A percentile compares a stretch with the other conserved stretches of the same genome.
Conservation (phyloP, 2,329 filamentous ascomycete genomes). For the Trichoderma brevicompactum region DNA sequence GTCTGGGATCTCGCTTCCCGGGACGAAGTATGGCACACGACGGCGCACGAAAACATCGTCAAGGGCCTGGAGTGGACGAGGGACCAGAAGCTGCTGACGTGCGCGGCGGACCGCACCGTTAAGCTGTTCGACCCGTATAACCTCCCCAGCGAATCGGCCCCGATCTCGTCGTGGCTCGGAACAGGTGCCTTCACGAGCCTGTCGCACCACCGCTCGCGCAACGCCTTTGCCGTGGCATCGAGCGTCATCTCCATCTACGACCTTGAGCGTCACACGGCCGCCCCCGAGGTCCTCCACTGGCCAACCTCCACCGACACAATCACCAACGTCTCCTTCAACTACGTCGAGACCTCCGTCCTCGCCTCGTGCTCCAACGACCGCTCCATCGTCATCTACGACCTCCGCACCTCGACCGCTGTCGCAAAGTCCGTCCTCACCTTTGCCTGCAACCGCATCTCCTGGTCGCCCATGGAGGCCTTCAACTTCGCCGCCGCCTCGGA, state of each 20-base stretch:
- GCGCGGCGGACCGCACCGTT: slow-evolving; percentile 81
- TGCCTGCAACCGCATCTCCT: slow-evolving; percentile 80
- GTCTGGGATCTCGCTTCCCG: slow-evolving; percentile 79
- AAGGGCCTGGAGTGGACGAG: slow-evolving; percentile 90
- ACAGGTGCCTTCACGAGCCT: slow-evolving; percentile 80
- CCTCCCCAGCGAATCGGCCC: slow-evolving; percentile 68
- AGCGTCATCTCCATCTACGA: slow-evolving; percentile 87
- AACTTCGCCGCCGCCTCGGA: slow-evolving; percentile 93
- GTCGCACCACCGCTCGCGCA: slow-evolving; percentile 77
- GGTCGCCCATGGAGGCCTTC: slow-evolving; percentile 97
- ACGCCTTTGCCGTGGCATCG: slow-evolving; percentile 79
- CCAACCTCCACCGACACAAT: slow-evolving; percentile 90
- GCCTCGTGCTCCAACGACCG: slow-evolving; percentile 85
- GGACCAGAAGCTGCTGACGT: slow-evolving; percentile 83
- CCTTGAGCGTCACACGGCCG: slow-evolving; percentile 76
- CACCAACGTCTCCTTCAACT: slow-evolving; percentile 85
- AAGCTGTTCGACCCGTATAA: slow-evolving; percentile 93
- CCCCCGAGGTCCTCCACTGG: slow-evolving; percentile 83
- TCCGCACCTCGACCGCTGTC: slow-evolving; percentile 82
- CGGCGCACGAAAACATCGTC: slow-evolving; percentile 91
- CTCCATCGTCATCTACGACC: slow-evolving; percentile 86
- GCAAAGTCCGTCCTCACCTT: slow-evolving; percentile 81
- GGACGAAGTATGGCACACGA: slow-evolving; percentile 75
- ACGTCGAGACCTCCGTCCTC: slow-evolving; percentile 88
- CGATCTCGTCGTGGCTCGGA: slow-evolving; percentile 83